Percentiles rank a stretch among this genome's conserved stretches.
phyloP scores from a whole-genome alignment of 2,329 filamentous ascomycete genomes.

The Aphanocladium album region DNA sequence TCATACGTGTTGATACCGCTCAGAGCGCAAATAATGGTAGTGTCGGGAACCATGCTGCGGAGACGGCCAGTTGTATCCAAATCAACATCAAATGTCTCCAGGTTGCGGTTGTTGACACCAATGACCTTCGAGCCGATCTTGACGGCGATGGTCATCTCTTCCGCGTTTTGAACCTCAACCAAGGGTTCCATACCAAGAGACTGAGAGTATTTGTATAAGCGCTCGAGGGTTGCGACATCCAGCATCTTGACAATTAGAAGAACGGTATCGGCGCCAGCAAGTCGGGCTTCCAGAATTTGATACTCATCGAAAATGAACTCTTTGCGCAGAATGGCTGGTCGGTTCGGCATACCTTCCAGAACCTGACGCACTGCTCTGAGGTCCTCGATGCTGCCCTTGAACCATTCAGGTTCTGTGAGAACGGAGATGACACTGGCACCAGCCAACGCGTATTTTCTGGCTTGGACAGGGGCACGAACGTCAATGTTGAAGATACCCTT shows the following conservation, averaged over 20 bases:
- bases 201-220: slow-evolving; percentile 81
- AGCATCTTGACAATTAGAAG: slow-evolving; percentile 99
- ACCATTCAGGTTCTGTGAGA: slow-evolving; percentile 98
- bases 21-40: slow-evolving; percentile 84
- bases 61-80: slow-evolving; percentile 85
- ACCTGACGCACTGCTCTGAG: slow-evolving; percentile 81
- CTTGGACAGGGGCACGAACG: slow-evolving; percentile 83
- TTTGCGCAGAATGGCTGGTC: slow-evolving; percentile 87
- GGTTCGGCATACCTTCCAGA: slow-evolving; percentile 84
- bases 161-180: slow-evolving; percentile 90
- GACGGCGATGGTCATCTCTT: slow-evolving; percentile 87
- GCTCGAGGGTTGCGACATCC: slow-evolving; percentile 64
- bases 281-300: slow-evolving; percentile 88
- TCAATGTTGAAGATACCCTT: slow-evolving; percentile 90
- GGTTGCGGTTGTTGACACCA: slow-evolving; percentile 94
- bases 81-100: slow-evolving; percentile 96
- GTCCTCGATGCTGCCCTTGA: slow-evolving; percentile 96
- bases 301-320: slow-evolving; percentile 99
- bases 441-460: slow-evolving; percentile 83
- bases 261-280: slow-evolving; percentile 91
- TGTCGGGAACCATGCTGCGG: slow-evolving; percentile 78
- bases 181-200: slow-evolving; percentile 95
- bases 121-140: slow-evolving; percentile 85
- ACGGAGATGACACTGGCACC: slow-evolving; percentile 97
- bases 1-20: slow-evolving; percentile 88